phyloP scores from a whole-genome alignment of 257 asterid genomes.

The Ilex aquifolium region DNA sequence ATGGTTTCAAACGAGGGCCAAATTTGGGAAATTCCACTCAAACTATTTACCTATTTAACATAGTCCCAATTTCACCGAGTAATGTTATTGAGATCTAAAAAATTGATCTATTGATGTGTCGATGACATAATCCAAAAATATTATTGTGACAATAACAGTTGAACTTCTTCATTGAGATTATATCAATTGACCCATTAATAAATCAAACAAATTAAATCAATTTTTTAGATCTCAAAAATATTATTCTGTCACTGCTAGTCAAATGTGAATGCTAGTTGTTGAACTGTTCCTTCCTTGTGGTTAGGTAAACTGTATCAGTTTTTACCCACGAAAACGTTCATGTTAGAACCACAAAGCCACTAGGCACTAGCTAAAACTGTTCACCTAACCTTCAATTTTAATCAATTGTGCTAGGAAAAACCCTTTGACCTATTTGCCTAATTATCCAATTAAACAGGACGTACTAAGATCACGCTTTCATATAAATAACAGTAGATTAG shows the following conservation, averaged over 20 bases:
- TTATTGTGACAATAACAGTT: not conserved
- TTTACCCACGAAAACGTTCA: not conserved
- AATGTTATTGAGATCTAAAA: too few relatives aligned
- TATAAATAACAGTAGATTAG: not conserved
- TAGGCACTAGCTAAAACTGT: not conserved
- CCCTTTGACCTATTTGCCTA: too few relatives aligned
- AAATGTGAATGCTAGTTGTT: constrained; percentile 7
- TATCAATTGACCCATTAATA: not conserved
- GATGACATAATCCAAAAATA: not conserved
- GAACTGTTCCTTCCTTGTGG: constrained; percentile 10
- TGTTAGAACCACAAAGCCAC: not conserved
- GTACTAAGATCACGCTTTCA: not conserved
- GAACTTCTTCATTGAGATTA: not conserved
- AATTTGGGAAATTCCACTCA: constrained; percentile 18
- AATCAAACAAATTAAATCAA: too few relatives aligned
- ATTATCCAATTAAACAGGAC: not conserved
- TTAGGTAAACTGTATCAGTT: constrained; percentile 20
- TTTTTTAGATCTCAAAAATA: too few relatives aligned
- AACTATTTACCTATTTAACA: too few relatives aligned
- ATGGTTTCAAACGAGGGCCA: constrained; percentile 2
- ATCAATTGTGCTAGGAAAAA: too few relatives aligned
- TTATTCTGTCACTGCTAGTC: too few relatives aligned
- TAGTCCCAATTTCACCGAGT: too few relatives aligned
- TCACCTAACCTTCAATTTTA: not conserved
- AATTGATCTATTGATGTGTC: too few relatives aligned